Percentiles rank a stretch among this genome's conserved stretches.
phyloP scores from a whole-genome alignment of 306 rosid species.

The Inga laurina region DNA sequence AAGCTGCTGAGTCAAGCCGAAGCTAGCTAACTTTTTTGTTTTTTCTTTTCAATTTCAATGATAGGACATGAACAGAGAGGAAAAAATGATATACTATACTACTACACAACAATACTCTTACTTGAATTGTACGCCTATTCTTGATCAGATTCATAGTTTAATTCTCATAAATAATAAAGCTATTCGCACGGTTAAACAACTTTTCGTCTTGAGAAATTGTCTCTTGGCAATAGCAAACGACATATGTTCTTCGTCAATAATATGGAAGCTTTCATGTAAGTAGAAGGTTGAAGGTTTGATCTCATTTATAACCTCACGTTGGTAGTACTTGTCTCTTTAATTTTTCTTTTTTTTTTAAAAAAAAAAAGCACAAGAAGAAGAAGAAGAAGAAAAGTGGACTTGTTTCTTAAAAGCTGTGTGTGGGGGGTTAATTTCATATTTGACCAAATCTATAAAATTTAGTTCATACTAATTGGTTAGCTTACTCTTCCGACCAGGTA shows the following conservation, averaged over 20 bases:
- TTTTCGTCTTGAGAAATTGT: not conserved
- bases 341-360: no score
- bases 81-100: not conserved
- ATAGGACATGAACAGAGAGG: not conserved
- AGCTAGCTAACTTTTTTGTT: slow-evolving; percentile 43
- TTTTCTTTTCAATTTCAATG: slow-evolving; percentile 31
- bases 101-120: not conserved
- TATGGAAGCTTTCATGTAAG: no score
- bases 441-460: no score
- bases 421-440: not conserved
- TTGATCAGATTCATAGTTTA: not conserved
- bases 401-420: not conserved
- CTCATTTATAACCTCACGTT: no score
- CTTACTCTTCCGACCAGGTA: no score
- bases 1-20: slow-evolving; percentile 13
- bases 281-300: no score
- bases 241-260: no score
- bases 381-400: no score
- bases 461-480: not conserved
- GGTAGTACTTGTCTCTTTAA: no score
- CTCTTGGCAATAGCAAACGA: not conserved
- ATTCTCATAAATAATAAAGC: not conserved
- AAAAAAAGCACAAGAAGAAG: no score
- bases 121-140: not conserved
- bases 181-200: not conserved